Conservation (phyloP, 352 stramenopile genomes). For the Pythium aristosporum region DNA sequence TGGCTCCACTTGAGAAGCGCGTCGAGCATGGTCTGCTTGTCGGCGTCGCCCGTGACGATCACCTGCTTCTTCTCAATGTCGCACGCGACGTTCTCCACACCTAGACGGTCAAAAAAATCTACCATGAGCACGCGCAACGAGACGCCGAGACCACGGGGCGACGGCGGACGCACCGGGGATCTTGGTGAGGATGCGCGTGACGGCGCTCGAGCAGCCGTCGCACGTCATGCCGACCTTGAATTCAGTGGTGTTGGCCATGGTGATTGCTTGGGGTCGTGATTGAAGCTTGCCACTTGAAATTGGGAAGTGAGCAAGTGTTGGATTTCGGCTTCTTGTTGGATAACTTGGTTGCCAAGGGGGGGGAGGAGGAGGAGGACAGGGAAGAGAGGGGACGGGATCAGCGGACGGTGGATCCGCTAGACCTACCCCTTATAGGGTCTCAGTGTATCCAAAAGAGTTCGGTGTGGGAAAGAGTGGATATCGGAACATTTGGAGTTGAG, state of each 20-base stretch:
- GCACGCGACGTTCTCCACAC: conserved; percentile 81
- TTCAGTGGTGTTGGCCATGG: conserved; percentile 35
- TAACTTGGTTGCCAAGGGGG: background rate
- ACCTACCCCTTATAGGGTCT: background rate
- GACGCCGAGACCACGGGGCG: background rate
- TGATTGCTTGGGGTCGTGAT: background rate
- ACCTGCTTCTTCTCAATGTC: conserved; percentile 89
- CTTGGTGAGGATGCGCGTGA: conserved; percentile 89
- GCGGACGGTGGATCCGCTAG: background rate
- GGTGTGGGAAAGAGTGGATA: background rate
- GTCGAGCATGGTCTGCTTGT: conserved; percentile 78
- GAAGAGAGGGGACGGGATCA: background rate
- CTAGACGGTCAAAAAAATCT: conserved; percentile 24
- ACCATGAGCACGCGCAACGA: conserved; percentile 1
- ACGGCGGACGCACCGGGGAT: conserved; percentile 60
- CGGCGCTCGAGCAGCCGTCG: conserved; percentile 87
- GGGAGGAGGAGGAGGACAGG: background rate
- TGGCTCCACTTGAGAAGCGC: conserved; percentile 89
- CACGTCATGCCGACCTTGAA: conserved; percentile 92
- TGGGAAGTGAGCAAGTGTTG: conserved; percentile 14
- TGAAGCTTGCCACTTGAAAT: conserved; percentile 21
- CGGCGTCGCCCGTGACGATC: conserved; percentile 73
- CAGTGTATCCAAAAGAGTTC: background rate
- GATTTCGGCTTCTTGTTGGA: background rate
- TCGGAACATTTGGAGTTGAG: conserved; percentile 1